Evolutionary conservation across 176 grass and related monocot genomes (phyloP).

Genomic region (Oropetium thomaeum): DNA sequence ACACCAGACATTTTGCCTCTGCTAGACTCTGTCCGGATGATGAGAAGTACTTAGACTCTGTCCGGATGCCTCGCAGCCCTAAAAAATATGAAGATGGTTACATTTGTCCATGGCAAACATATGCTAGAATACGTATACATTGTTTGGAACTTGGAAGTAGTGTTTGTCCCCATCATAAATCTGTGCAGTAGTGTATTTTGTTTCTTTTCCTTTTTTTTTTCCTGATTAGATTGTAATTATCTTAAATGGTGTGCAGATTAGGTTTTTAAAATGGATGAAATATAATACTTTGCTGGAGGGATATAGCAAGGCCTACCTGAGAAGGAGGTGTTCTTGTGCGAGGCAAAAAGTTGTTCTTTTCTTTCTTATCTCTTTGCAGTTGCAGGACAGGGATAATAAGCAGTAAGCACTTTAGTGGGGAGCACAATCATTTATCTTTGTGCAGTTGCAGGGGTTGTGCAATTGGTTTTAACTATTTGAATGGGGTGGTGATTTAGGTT

Average conservation of each 20-base stretch:
- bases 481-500: constrained; percentile 21
- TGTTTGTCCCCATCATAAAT: background rate
- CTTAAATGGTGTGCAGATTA: constrained; percentile 59
- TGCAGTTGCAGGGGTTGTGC: constrained; percentile 31
- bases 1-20: background rate
- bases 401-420: constrained; percentile 20
- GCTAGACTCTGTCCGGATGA: background rate
- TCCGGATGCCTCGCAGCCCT: background rate
- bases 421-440: constrained; percentile 3
- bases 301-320: constrained; percentile 37
- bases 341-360: constrained; percentile 24
- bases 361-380: constrained; percentile 25
- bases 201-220: constrained; percentile 14
- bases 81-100: background rate
- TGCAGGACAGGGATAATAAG: constrained; percentile 35
- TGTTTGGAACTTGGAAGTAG: background rate
- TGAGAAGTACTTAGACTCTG: background rate
- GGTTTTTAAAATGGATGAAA: constrained; percentile 51
- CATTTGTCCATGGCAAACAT: background rate
- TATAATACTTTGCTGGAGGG: constrained; percentile 36
- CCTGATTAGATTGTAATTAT: constrained; percentile 31
- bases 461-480: constrained; percentile 20
- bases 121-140: background rate
- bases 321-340: constrained; percentile 39
- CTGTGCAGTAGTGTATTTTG: constrained; percentile 9